Base-by-base conservation (phyloP, 2,329 filamentous ascomycete species). In the Alternaria viburni region DNA sequence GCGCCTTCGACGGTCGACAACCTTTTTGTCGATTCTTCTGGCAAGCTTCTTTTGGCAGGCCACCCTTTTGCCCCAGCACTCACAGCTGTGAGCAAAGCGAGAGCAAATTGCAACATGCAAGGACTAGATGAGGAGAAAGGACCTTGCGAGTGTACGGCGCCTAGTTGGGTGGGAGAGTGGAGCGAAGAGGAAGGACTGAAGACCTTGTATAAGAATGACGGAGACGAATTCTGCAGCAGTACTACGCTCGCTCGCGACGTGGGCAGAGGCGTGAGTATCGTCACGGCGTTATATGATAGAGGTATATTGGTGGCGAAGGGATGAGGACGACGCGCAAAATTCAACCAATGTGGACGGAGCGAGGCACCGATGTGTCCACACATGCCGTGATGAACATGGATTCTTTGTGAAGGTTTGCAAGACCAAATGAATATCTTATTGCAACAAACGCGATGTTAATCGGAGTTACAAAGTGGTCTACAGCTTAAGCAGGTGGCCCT, bases 141-240 rank as follows among this genome's bases (percentile, higher is more conserved):
- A 58, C 70, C 68, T 11, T 79, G 76, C 59, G 68, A 63, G 44
- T 73, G 70, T 59, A 73, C 57, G 17, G 67, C 77, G 30, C 68
- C 75, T 28, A 81, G 76, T 68, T 82, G 78, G 75, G 74, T 78
- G 8, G 79, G 73, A 4, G 78, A 82, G 57, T 83, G 82, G 81
- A 81, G 67, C 54, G 74, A 76, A 60, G 54, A 73, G 19, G 68
- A 56, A 1, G 80, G 80, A 1, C 49, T 79, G 57, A 70, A 57
- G 62, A 75, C 75, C n/a, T 55, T 83, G 46, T 82, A 79, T 64
- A 73, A 76, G 43, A 60, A 69, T 21, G 28, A 32, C 19, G 80
- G 78, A 0, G 58, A 65, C 19, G 81, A 77, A 32, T 80, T 78
- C 55, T 79, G 79, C 19, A 76, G 74, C 44, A 77, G 77, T 21